These are phyloP conservation scores for Podaxis mareebaensis DNA, from an alignment of 768 basidiomycete genomes.

Conservation along the genomic window DNA sequence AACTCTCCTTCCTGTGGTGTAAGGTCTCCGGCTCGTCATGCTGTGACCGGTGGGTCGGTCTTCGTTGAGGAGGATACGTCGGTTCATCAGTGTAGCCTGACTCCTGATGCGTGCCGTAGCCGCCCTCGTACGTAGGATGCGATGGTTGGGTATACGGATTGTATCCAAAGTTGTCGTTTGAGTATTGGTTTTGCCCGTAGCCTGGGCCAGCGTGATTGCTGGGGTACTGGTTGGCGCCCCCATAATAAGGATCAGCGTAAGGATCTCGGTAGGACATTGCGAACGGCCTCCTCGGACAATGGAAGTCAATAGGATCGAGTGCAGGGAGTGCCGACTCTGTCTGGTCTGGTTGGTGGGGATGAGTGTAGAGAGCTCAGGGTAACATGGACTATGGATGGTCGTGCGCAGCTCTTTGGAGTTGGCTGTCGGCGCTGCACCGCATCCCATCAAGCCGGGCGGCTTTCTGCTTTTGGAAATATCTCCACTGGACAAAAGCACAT, in stretches of 20 bases:
- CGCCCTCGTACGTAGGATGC: slow-evolving; percentile 54
- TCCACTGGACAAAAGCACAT: neutral
- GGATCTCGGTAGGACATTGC: slow-evolving; percentile 60
- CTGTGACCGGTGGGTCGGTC: slow-evolving; percentile 14
- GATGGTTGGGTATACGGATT: slow-evolving; percentile 53
- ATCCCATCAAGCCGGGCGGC: neutral
- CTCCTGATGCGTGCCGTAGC: slow-evolving; percentile 21
- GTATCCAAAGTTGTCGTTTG: slow-evolving; percentile 32
- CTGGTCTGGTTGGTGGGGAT: neutral
- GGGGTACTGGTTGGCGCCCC: slow-evolving; percentile 21
- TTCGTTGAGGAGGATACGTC: slow-evolving; percentile 16
- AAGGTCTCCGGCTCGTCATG: neutral
- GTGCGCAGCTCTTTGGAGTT: slow-evolving; percentile 1
- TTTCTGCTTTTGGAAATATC: neutral
- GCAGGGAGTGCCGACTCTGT: neutral
- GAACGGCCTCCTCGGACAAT: slow-evolving; percentile 17
- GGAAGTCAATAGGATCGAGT: neutral
- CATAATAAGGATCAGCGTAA: slow-evolving; percentile 37
- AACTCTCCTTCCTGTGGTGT: slow-evolving; percentile 9
- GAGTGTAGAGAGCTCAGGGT: neutral
- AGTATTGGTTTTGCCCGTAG: slow-evolving; percentile 26
- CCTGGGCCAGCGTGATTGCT: slow-evolving; percentile 23
- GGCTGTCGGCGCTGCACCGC: slow-evolving; percentile 6
- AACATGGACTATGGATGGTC: neutral
- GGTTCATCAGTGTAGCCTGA: slow-evolving; percentile 10